Evolutionary conservation across 495 filamentous ascomycete species (phyloP), one percentile per base, ranked within the genome.

Genomic region (Aspergillus diversus): DNA sequence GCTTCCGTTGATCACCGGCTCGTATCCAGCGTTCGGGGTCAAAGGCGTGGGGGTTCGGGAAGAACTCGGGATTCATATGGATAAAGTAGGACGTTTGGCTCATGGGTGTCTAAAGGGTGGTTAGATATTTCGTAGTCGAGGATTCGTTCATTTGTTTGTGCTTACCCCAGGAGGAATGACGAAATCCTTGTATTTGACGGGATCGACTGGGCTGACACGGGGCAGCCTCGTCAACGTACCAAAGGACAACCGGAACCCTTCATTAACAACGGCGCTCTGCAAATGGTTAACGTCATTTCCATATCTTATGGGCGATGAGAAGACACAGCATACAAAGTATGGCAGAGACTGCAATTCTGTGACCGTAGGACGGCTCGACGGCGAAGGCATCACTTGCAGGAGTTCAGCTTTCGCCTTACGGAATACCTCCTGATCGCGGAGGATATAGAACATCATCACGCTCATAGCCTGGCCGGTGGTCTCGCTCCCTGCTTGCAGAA

Each of bases 1-100:
- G 68, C 17, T 74, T 56, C 2, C 74, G 70, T 32, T 67, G 67
- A 5, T 59, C 68, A 7, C 73, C 63, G 16, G 72, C 68, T 12
- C 63, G 70, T 21, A 83, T 66, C 81, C 81, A 87, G 27, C 84
- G 74, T 13, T 82, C 78, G 5, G 84, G 83, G 6, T 74, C 64
- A 64, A 84, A 87, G 15, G 63, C 64, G 5, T 77, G 62, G 0
- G 84, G 78, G 8, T 83, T 61, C 0, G 82, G 77, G 63, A 84
- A 87, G 43, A 84, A 66, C 2, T 62, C 64, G 33, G 81, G 75
- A 63, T 84, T 73, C 55, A 69, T 76, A 57, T 81, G 80, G 52
- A 81, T 69, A 39, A 81, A 78, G 32, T 77, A 77, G 16, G 74
- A 70, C 1, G 70, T 77, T 71, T 83, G 74, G 61, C 80, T 78